Evolutionary conservation across 2,329 filamentous ascomycete species (phyloP).

Genomic region (Tricladium varicosporioides): DNA sequence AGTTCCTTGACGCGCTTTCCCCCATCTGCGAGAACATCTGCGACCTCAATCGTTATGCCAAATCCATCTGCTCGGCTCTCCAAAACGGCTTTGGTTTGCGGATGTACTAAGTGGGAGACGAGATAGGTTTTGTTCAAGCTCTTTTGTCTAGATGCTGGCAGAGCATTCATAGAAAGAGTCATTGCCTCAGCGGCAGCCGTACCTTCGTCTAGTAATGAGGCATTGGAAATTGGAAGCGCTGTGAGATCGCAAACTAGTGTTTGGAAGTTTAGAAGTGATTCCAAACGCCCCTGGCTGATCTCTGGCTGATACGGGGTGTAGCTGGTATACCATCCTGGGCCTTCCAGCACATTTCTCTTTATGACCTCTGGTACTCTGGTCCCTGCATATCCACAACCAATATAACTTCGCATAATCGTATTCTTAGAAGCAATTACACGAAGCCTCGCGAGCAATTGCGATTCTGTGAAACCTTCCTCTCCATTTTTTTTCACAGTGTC

Average conservation of each 20-base stretch:
- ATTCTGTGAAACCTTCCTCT: constrained; percentile 48
- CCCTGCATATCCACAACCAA: constrained; percentile 84
- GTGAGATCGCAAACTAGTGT: constrained; percentile 89
- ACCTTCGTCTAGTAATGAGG: constrained; percentile 85
- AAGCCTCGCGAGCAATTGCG: constrained; percentile 52
- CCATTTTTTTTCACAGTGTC: constrained; percentile 38
- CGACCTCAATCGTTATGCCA: constrained; percentile 72
- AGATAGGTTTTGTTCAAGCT: constrained; percentile 76
- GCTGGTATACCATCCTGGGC: constrained; percentile 95
- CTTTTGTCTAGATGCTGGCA: constrained; percentile 71
- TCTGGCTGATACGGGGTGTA: constrained; percentile 97
- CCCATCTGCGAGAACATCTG: constrained; percentile 67
- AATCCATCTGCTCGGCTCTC: constrained; percentile 87
- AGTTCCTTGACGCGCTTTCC: constrained; percentile 67
- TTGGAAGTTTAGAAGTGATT: constrained; percentile 94
- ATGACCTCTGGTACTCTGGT: constrained; percentile 88
- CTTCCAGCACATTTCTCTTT: constrained; percentile 88
- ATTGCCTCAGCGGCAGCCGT: constrained; percentile 94
- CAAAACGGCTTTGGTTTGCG: constrained; percentile 82
- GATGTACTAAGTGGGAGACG: constrained; percentile 78
- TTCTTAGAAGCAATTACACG: constrained; percentile 57
- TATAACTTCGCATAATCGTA: constrained; percentile 64
- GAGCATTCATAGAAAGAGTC: constrained; percentile 81
- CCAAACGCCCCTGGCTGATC: constrained; percentile 90
- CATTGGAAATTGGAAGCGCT: constrained; percentile 82